Percentiles rank a stretch among this genome's conserved stretches.
Conservation (phyloP, 768 basidiomycete species). For the Tulasnella sp. region DNA sequence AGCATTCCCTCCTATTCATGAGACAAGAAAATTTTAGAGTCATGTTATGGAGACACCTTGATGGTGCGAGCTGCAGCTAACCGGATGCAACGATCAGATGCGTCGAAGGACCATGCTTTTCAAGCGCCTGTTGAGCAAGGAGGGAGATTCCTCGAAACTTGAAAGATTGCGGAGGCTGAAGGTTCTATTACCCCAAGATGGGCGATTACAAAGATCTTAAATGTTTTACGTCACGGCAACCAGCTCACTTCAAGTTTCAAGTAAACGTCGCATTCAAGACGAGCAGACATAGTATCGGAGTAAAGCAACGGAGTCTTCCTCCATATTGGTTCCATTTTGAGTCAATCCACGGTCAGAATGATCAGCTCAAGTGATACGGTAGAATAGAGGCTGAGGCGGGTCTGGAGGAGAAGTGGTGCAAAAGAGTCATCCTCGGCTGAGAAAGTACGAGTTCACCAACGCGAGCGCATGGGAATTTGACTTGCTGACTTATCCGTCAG, state of each 20-base stretch:
- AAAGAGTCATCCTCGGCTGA: not conserved
- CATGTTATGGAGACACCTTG: not conserved
- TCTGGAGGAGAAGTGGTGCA: not conserved
- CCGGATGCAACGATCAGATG: slow-evolving; percentile 58
- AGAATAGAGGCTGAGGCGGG: not conserved
- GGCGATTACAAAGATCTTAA: too few relatives aligned
- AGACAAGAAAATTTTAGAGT: too few relatives aligned
- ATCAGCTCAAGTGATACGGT: not conserved
- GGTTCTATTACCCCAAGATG: too few relatives aligned
- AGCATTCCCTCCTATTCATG: slow-evolving; percentile 51
- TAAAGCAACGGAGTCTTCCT: slow-evolving; percentile 53
- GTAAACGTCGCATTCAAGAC: slow-evolving; percentile 42
- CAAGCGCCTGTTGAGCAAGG: slow-evolving; percentile 43
- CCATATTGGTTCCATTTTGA: slow-evolving; percentile 32
- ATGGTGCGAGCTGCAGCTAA: not conserved
- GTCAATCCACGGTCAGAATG: not conserved
- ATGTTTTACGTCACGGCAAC: too few relatives aligned
- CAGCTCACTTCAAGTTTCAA: slow-evolving; percentile 56
- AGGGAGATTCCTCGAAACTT: slow-evolving; percentile 62
- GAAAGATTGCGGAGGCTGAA: slow-evolving; percentile 66
- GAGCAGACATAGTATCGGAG: slow-evolving; percentile 46
- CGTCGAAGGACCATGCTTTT: slow-evolving; percentile 39
- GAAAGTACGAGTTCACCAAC: not conserved
- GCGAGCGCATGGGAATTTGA: not conserved
- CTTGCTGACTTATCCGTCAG: not conserved